Evolutionary conservation across 352 stramenopile species (phyloP).

Genomic region (Aphanomyces astaci): DNA sequence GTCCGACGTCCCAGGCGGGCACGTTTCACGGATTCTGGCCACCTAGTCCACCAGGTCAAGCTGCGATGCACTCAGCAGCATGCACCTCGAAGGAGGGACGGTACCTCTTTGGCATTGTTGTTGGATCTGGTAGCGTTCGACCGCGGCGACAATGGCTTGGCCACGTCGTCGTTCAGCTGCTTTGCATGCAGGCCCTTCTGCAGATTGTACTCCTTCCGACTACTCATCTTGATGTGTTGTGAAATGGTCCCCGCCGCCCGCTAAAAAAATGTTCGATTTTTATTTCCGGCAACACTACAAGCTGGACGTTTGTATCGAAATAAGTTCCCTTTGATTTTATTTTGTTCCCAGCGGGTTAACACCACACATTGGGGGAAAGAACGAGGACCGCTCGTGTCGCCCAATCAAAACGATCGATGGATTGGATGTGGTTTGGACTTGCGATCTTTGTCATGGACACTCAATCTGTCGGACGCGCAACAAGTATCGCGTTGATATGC

Average conservation of each 20-base stretch:
- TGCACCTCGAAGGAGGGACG: background rate
- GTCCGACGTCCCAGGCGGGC: constrained; percentile 71
- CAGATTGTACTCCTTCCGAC: constrained; percentile 67
- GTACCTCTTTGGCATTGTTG: constrained; percentile 58
- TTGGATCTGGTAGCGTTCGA: constrained; percentile 23
- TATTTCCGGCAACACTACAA: background rate
- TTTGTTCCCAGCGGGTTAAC: background rate
- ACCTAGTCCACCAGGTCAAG: no score
- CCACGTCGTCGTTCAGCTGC: constrained; percentile 57
- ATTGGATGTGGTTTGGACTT: background rate
- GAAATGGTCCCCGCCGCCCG: background rate
- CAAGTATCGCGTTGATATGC: no score
- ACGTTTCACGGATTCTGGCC: constrained; percentile 69
- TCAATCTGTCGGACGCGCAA: background rate
- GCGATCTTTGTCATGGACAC: background rate
- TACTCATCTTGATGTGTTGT: constrained; percentile 64
- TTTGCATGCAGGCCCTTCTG: constrained; percentile 77
- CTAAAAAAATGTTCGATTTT: background rate
- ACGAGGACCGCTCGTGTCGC: background rate
- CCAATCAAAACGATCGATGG: constrained; percentile 8
- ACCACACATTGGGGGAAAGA: constrained; percentile 21
- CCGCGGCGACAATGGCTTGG: constrained; percentile 18
- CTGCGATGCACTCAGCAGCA: no score
- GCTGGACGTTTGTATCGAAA: constrained; percentile 7
- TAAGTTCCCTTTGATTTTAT: background rate